Base-by-base conservation (phyloP, 164 flowering plant genomes). In the Pachysandra terminalis region DNA sequence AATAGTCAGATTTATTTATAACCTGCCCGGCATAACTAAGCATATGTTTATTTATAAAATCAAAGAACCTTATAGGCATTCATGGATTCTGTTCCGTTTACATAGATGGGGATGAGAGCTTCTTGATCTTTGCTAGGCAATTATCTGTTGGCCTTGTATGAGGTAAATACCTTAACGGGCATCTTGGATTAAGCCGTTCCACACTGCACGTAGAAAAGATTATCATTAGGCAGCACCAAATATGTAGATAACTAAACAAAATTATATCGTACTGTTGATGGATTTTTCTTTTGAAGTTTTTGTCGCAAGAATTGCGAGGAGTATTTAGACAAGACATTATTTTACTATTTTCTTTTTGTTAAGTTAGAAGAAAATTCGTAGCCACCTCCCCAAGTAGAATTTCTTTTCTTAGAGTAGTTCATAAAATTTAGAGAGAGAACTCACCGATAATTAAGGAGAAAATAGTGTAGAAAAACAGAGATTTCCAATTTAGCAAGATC, bases 401-500 rank as follows among this genome's bases (percentile, higher is more conserved):
- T 16, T 26, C 6, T 58, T 26, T 26, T 27, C 19, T 17, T 27
- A 58, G 25, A 26, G n/a, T 14, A 27, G 61, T 14, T 0, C 37
- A 27, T 3, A 58, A 58, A 27, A 26, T 15, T 27, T 25, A 58
- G 26, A 1, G 26, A 27, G 0, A 5, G 28, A 63, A 77, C 85
- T 81, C 58, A 89, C 98, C 68, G 23, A 67, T 93, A 89, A 59
- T 84, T 81, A 0, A 86, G 91, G 68, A 93, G 85, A 73, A 92
- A 92, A 80, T 90, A 65, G 64, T 93, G 98, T 49, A 90, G 95
- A 67, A 93, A 90, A 48, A 93, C 77, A 2, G 84, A 52, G 56
- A 93, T 86, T 80, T 90, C 98, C 19, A 93, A 81, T 82, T 93
- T 89, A 27, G 96, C 96, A 37, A 93, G 91, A 78, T 93, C 95